These are phyloP conservation scores for Sparassis latifolia DNA, from an alignment of 1,284 basidiomycete genomes.

Conservation along the genomic window DNA sequence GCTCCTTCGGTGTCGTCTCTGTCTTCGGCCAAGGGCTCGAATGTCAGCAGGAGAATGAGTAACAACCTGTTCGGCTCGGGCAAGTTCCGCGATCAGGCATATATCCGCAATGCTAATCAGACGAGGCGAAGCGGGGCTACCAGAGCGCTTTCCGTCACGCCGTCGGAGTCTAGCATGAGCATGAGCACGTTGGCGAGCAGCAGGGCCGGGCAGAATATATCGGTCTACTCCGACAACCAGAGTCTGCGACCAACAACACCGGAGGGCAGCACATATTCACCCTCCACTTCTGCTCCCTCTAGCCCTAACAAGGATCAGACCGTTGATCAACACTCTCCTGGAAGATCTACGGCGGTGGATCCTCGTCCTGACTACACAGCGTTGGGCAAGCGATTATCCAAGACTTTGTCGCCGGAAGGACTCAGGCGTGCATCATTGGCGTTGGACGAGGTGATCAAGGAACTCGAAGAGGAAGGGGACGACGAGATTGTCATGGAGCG, in stretches of 20 bases:
- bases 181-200: slow-evolving; percentile 26
- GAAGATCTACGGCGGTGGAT: slow-evolving; percentile 19
- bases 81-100: slow-evolving; percentile 63
- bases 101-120: slow-evolving; percentile 47
- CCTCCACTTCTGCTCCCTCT: slow-evolving; percentile 34
- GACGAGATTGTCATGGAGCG: slow-evolving; percentile 71
- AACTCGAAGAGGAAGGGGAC: slow-evolving; percentile 52
- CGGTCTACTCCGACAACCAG: slow-evolving; percentile 33
- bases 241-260: slow-evolving; percentile 46
- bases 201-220: slow-evolving; percentile 29
- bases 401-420: slow-evolving; percentile 42
- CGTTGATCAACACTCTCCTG: slow-evolving; percentile 14
- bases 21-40: slow-evolving; percentile 22
- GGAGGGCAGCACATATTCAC: slow-evolving; percentile 33
- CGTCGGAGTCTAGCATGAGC: slow-evolving; percentile 40
- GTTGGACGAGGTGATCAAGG: slow-evolving; percentile 64
- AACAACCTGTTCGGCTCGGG: slow-evolving; percentile 81
- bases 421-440: slow-evolving; percentile 64
- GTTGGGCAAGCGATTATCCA: slow-evolving; percentile 31
- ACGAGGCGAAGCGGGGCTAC: slow-evolving; percentile 39
- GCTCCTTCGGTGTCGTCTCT: slow-evolving; percentile 38
- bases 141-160: slow-evolving; percentile 43
- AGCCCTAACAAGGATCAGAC: slow-evolving; percentile 39
- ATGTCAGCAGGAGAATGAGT: slow-evolving; percentile 62
- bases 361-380: slow-evolving; percentile 13